Base-by-base conservation (phyloP, 1,139 yeast genomes). In the Geotrichum carabidarum region DNA sequence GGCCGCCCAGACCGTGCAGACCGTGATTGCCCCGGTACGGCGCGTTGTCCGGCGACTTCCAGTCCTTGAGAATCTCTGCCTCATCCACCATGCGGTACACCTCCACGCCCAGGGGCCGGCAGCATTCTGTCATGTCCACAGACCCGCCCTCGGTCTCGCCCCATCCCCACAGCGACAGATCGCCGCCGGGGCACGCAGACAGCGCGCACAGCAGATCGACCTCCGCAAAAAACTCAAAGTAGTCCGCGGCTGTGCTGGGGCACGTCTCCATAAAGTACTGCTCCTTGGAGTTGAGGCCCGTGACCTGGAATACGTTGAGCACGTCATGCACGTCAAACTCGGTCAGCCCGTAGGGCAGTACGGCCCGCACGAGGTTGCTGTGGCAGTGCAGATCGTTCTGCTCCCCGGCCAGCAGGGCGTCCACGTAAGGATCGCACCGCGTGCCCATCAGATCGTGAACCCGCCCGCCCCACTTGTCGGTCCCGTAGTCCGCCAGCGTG, bases 161-260 rank as follows among this genome's bases (percentile, higher is more conserved):
- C 87, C 87, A 83, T 44, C 82, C 86, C 87, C 87, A 83, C 58
- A 76, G 74, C 15, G 84, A 79, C 55, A 83, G 71, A 64, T 82
- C 87, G 14, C 88, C 88, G 43, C 87, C 88, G 1, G 87, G 87
- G 65, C 87, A 83, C 4, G 86, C 84, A 56, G 83, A 78, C 50
- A 83, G 75, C 5, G 87, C 88, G 57, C 83, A 81, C 53, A 83
- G 69, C 53, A 82, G 70, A 62, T 83, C 87, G 48, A 79, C 79
- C 64, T 83, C 88, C 1, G 86, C 86, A 68, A 81, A 83, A 65
- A 81, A 74, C 68, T 83, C 87, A 62, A 83, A 81, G 64, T 79
- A 80, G 65, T 83, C 88, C 15, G 75, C 77, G 40, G 71, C 68
- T 31, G 75, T 71, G 2, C 86, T 82, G 2, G 87, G 87, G 62